Percentiles rank a stretch among this genome's conserved stretches.
These are phyloP conservation scores for Parastagonospora nodorum DNA, from an alignment of 2,329 filamentous ascomycete species.

Conservation along the genomic window DNA sequence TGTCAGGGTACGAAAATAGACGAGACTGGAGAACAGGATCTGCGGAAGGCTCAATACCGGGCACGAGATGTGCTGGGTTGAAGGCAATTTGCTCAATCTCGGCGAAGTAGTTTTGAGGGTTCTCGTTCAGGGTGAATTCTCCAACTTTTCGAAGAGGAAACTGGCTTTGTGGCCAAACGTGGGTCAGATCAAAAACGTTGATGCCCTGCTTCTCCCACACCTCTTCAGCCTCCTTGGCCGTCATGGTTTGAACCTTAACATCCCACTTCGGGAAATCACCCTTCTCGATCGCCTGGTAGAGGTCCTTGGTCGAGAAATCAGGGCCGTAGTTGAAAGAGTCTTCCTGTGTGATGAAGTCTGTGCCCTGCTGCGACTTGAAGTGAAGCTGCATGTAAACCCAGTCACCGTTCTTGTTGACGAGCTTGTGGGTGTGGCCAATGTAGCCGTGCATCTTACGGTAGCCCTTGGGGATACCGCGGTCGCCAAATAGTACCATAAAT, in stretches of 20 bases:
- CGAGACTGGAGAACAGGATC: slow-evolving; percentile 73
- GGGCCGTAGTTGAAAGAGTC: slow-evolving; percentile 57
- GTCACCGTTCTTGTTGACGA: slow-evolving; percentile 58
- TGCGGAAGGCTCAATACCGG: slow-evolving; percentile 70
- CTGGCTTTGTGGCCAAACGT: slow-evolving; percentile 59
- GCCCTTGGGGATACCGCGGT: slow-evolving; percentile 60
- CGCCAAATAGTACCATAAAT: slow-evolving; percentile 60
- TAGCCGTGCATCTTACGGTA: slow-evolving; percentile 63
- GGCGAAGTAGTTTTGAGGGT: slow-evolving; percentile 65
- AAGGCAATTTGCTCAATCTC: slow-evolving; percentile 74
- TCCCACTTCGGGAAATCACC: slow-evolving; percentile 60
- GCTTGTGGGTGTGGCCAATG: slow-evolving; percentile 58
- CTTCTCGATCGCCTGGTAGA: slow-evolving; percentile 58
- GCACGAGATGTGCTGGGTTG: slow-evolving; percentile 69
- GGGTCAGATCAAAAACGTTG: slow-evolving; percentile 61
- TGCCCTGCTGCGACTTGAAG: slow-evolving; percentile 59
- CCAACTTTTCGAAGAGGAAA: slow-evolving; percentile 60
- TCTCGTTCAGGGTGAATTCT: slow-evolving; percentile 60
- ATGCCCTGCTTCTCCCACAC: slow-evolving; percentile 59
- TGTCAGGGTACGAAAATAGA: slow-evolving; percentile 73
- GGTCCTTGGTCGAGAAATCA: slow-evolving; percentile 59
- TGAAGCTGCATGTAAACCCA: slow-evolving; percentile 61
- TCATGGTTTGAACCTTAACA: slow-evolving; percentile 58
- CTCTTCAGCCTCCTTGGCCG: slow-evolving; percentile 57
- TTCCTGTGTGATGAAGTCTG: slow-evolving; percentile 58